These are phyloP conservation scores for Monilinia vaccinii-corymbosi DNA, from an alignment of 2,329 filamentous ascomycete species.

Conservation along the genomic window DNA sequence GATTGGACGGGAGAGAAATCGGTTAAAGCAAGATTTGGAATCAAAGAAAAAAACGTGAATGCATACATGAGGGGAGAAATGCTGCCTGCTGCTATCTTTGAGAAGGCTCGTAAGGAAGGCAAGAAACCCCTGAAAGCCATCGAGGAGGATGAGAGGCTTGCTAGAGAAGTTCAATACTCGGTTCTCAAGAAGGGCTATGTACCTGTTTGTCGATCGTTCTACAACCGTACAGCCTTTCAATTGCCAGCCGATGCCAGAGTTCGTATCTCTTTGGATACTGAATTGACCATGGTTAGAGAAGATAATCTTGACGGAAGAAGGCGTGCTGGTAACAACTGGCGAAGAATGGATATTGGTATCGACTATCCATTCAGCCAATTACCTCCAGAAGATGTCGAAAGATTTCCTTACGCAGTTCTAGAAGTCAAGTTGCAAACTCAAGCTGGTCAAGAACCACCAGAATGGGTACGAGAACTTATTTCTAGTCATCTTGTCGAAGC, in stretches of 20 bases:
- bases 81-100: slow-evolving; percentile 81
- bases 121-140: slow-evolving; percentile 93
- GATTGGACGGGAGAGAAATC: slow-evolving; percentile 99
- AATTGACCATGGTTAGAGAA: slow-evolving; percentile 89
- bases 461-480: slow-evolving; percentile 92
- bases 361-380: slow-evolving; percentile 91
- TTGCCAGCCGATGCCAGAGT: slow-evolving; percentile 92
- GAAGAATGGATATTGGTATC: slow-evolving; percentile 93
- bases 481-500: slow-evolving; percentile 92
- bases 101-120: slow-evolving; percentile 89
- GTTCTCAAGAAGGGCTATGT: slow-evolving; percentile 77
- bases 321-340: slow-evolving; percentile 82
- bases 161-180: slow-evolving; percentile 88
- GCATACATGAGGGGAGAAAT: slow-evolving; percentile 77
- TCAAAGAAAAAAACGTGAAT: slow-evolving; percentile 98
- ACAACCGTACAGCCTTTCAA: slow-evolving; percentile 97
- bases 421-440: slow-evolving; percentile 98
- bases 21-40: slow-evolving; percentile 88
- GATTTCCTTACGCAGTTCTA: slow-evolving; percentile 91
- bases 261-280: slow-evolving; percentile 92
- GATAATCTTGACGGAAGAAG: slow-evolving; percentile 79
- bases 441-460: slow-evolving; percentile 84
- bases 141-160: slow-evolving; percentile 79
- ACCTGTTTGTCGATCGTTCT: slow-evolving; percentile 91
- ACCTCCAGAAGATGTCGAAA: slow-evolving; percentile 72